Evolutionary conservation across 169 alveolate genomes (phyloP), one percentile per base, ranked within the genome.

Genomic region (Babesia divergens): DNA sequence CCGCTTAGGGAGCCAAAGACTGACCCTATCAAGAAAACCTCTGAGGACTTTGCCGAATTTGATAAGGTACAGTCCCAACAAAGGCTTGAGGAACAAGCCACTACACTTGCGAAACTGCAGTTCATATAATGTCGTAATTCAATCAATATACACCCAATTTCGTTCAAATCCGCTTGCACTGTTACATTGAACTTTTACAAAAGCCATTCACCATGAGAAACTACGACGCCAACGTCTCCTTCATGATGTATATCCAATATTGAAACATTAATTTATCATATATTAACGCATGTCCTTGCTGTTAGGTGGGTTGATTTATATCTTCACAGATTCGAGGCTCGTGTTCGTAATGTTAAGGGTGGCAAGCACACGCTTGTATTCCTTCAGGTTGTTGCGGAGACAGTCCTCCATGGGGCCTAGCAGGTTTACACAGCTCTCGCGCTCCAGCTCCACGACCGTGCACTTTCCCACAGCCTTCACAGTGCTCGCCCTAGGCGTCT

Each of bases 401-500:
- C 94, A 89, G 18, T 94, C 97, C 65, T 96, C 98, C 49, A 97
- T 77, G 1, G 99, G 98, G 0, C 99, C 99, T 31, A 97, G 85
- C 43, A 96, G 82, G 84, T 98, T 93, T 69, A 92, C 94, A 89
- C 95, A 95, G 34, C 98, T 91, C 59, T 91, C 91, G 76, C 99
- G 89, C 68, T 97, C 99, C 66, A 96, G 84, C 74, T 92, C 91
- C 11, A 90, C 97, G 3, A 74, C 94, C 68, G 64, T 82, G 75
- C 85, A 91, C 44, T 55, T 80, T 56, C 81, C 94, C 65, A 46
- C 58, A 13, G 97, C 98, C 58, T 91, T 89, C 46, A 96, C 96
- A 64, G 97, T 95, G 35, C 98, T 97, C 50, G 97, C 96, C 86
- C 99, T 90, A 18, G 98, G 97, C 18, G 95, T 92, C 55, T 95